Evolutionary conservation across 129 eudicot genomes (phyloP).

Genomic region (Gnaphalium uliginosum): DNA sequence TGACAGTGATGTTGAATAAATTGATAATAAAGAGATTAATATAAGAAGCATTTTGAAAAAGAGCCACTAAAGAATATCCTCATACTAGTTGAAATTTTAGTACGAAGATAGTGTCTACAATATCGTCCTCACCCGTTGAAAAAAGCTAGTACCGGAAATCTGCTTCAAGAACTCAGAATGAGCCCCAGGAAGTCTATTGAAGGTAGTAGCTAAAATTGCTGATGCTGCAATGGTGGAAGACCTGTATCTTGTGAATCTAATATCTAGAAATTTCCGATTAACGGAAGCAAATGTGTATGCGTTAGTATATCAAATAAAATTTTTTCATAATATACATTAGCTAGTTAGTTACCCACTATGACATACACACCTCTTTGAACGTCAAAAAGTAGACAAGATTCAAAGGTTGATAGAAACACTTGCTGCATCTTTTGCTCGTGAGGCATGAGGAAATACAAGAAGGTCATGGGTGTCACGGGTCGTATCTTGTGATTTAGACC

Average conservation of each 20-base stretch:
- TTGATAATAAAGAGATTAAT: too few relatives aligned
- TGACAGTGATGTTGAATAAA: too few relatives aligned
- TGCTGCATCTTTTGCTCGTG: background rate
- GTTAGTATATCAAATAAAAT: background rate
- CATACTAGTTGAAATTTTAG: too few relatives aligned
- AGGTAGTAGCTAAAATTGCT: background rate
- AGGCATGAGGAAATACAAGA: slow-evolving; percentile 14
- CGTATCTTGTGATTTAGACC: background rate
- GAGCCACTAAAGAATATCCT: too few relatives aligned
- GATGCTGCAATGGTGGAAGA: slow-evolving; percentile 27
- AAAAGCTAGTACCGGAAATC: background rate
- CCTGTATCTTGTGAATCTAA: slow-evolving; percentile 15
- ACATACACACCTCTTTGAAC: slow-evolving; percentile 16
- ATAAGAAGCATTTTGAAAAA: too few relatives aligned
- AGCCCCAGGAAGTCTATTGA: background rate
- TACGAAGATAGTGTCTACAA: too few relatives aligned
- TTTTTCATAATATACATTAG: background rate
- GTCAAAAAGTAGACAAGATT: slow-evolving; percentile 10
- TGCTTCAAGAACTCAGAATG: background rate
- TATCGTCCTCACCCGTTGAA: background rate
- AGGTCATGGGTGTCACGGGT: slow-evolving; percentile 17
- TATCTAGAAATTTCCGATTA: background rate
- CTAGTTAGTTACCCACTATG: too few relatives aligned
- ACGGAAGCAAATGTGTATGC: background rate
- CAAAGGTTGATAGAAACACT: background rate